Evolutionary conservation across 108 stramenopile species (phyloP).

Genomic region (Schizochytrium sp.): DNA sequence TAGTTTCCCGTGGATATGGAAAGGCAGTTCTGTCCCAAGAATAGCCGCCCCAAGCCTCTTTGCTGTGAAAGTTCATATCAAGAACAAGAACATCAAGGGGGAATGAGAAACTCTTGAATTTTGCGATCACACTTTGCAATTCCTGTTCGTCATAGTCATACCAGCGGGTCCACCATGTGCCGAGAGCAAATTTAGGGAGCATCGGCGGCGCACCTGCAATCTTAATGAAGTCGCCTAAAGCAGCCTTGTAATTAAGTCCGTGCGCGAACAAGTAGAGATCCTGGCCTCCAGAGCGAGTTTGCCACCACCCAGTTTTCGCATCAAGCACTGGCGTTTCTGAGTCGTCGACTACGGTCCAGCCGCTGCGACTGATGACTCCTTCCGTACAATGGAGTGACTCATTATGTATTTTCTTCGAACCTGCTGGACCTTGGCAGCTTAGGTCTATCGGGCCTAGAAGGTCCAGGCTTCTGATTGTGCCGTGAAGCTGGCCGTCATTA

Average conservation of each 20-base stretch:
- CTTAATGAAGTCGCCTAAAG: neutral
- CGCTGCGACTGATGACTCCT: constrained; percentile 8
- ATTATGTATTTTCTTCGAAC: neutral
- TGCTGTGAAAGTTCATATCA: constrained; percentile 71
- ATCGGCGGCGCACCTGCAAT: neutral
- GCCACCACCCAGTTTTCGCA: neutral
- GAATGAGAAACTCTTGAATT: neutral
- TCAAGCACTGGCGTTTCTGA: neutral
- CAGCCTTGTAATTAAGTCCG: constrained; percentile 45
- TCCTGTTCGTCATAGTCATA: neutral
- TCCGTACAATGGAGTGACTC: neutral
- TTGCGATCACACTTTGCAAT: neutral
- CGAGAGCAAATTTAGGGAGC: neutral
- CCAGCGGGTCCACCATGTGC: constrained; percentile 44
- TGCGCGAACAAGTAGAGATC: constrained; percentile 50
- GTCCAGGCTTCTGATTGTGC: constrained; percentile 34
- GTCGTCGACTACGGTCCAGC: constrained; percentile 14
- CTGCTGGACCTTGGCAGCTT: neutral
- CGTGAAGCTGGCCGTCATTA: constrained; percentile 4
- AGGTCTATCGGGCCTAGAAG: neutral
- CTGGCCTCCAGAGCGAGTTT: neutral
- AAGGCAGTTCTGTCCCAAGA: constrained; percentile 62
- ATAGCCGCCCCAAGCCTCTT: constrained; percentile 68
- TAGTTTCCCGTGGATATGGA: constrained; percentile 4
- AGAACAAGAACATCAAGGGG: constrained; percentile 59